phyloP scores from a whole-genome alignment of 768 basidiomycete genomes.

The Rhizopogon sp. region DNA sequence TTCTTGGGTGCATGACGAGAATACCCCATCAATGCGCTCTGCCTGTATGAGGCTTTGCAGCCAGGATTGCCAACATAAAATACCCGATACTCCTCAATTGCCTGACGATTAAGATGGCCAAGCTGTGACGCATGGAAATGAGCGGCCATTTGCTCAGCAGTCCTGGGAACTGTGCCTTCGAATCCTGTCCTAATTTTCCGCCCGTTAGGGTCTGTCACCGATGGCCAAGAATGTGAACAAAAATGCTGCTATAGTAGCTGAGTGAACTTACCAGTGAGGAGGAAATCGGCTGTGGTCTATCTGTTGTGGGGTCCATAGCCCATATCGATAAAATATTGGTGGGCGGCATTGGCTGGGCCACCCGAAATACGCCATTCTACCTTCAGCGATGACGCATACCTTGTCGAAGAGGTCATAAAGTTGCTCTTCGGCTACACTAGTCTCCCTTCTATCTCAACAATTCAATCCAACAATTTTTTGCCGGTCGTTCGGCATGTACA shows the following conservation, averaged over 20 bases:
- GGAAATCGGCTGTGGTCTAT: conserved; percentile 58
- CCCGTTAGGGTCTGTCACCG: conserved; percentile 56
- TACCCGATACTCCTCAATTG: conserved; percentile 39
- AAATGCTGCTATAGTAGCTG: not conserved
- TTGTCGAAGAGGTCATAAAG: conserved; percentile 66
- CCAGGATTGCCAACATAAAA: conserved; percentile 42
- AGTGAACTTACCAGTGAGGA: conserved; percentile 35
- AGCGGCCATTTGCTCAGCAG: conserved; percentile 53
- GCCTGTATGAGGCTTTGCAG: conserved; percentile 36
- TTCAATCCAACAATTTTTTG: too few relatives aligned
- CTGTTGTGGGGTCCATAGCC: conserved; percentile 49
- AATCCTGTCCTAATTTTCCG: conserved; percentile 45
- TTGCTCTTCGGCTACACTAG: conserved; percentile 71
- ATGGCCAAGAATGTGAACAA: not conserved
- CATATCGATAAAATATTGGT: conserved; percentile 52
- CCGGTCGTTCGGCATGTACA: too few relatives aligned
- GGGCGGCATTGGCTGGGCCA: conserved; percentile 43
- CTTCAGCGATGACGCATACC: conserved; percentile 55
- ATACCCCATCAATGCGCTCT: conserved; percentile 47
- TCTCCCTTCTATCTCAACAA: too few relatives aligned
- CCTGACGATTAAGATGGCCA: conserved; percentile 37
- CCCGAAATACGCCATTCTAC: conserved; percentile 54
- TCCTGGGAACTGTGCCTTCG: conserved; percentile 39
- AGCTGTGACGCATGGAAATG: conserved; percentile 38
- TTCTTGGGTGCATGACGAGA: conserved; percentile 36